Evolutionary conservation across 2,329 filamentous ascomycete species (phyloP).

Genomic region (Aspergillus fischeri): DNA sequence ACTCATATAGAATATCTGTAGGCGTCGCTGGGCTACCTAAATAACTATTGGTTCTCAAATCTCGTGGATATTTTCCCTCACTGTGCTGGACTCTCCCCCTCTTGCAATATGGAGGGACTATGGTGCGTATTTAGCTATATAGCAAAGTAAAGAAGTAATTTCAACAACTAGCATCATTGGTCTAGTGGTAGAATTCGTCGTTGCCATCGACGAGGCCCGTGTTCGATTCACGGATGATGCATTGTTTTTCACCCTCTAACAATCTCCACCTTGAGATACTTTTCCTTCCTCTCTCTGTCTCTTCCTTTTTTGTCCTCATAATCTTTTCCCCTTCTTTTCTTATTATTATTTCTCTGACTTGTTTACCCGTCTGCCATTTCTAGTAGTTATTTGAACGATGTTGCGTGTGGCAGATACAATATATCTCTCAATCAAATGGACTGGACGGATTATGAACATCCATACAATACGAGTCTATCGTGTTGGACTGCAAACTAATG

Average conservation of each 20-base stretch:
- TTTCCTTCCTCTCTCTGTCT: not conserved
- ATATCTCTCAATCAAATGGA: too few species aligned
- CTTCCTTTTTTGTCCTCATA: not conserved
- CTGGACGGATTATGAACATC: too few species aligned
- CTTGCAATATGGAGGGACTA: too few species aligned
- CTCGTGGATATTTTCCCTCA: too few species aligned
- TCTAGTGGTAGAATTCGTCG: constrained; percentile 45
- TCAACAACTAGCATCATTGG: constrained; percentile 35
- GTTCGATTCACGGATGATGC: constrained; percentile 45
- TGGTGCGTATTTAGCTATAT: not conserved
- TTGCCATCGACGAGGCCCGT: constrained; percentile 46
- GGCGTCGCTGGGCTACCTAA: too few species aligned
- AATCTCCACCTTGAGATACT: too few species aligned
- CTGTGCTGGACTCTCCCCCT: not conserved
- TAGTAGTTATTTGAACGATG: not conserved
- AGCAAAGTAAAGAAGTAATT: not conserved
- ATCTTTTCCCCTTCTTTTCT: not conserved
- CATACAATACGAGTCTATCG: too few species aligned
- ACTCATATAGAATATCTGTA: too few species aligned
- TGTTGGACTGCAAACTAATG: not conserved
- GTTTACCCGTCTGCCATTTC: not conserved
- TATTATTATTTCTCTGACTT: not conserved
- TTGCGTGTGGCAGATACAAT: too few species aligned
- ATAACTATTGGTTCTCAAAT: too few species aligned
- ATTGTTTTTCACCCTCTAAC: constrained; percentile 6